Evolutionary conservation across 1,284 basidiomycete species (phyloP), one percentile per base, ranked within the genome.

Genomic region (Ganoderma lingzhi): DNA sequence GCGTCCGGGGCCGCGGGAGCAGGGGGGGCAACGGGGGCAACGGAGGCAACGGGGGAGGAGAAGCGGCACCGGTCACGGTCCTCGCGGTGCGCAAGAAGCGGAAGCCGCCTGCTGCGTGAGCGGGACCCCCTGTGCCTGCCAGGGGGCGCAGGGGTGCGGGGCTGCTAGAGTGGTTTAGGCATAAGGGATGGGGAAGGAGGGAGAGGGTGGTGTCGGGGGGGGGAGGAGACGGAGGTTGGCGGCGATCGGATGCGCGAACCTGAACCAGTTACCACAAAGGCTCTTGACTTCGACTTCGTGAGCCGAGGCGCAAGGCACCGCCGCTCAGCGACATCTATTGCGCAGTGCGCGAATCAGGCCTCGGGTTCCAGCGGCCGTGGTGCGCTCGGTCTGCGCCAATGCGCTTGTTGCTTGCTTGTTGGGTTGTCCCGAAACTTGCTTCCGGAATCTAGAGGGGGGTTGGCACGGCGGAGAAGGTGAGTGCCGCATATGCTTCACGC

Each of bases 31-130:
- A 35, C 35, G 35, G 87, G 84, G n/a, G 84, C 88, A 35, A 35
- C 35, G 35, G 87, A 83, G n/a, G 84, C 88, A 35, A 35, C 8
- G 63, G 71, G 71, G 64, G 63, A 71, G 76, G 48, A 17, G 48
- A 75, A 70, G 66, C 84, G 71, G 76, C 70, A 65, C 77, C 78
- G 70, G 86, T 93, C 74, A 90, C 84, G 32, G 84, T 90, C 71
- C 78, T 93, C 67, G 82, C 87, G 64, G 90, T 83, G 71, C 85
- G 89, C 72, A 87, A 88, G 80, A 90, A 89, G 82, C 87, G 87
- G 80, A 77, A 77, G 71, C 64, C 70, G 32, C 66, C 68, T 8
- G 70, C 71, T 32, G 61, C 71, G 37, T 75, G 70, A 70, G 61
- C 30, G 8, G n/a, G 48, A 6, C 10, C 48, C n/a, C 30, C 35